Evolutionary conservation across 106 monocot species (phyloP), one percentile per base, ranked within the genome.

Genomic region (Platanthera guangdongensis): DNA sequence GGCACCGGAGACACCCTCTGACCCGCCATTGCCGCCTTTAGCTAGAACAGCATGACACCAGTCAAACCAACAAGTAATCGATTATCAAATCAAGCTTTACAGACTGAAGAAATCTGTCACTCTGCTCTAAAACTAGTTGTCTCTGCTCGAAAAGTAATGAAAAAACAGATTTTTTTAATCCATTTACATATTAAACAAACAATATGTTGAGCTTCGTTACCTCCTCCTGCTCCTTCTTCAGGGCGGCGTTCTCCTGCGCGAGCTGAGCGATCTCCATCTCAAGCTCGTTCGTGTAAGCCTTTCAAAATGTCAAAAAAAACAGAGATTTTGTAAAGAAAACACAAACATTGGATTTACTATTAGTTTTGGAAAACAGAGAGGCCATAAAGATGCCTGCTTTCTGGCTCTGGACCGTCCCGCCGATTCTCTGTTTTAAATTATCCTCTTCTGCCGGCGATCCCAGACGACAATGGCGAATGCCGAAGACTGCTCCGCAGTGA

Each of bases 271-370:
- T 84, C 53, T 82, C 85, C 65, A 72, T 45, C 82, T 93, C 93
- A 51, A 93, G 80, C 81, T 88, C 84, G 59, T 75, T 81, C 0
- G 86, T 90, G 68, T 90, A 86, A 15, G 86, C 88, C 93, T 93
- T 70, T 46, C 5, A 15, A 46, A 46, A 45, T 39, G 7, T 1
- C 0, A 5, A 6, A 39, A 39, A 39, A 63, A 6, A 70, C 11
- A 14, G 39, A 39, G 39, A 39, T 39, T 39, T 39, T 39, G 1
- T 39, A 39, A 39, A 39, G 39, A 70, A 70, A 48, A 70, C 22
- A 8, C 39, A 67, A 30, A 11, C 2, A 11, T 67, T 32, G 39
- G 32, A 39, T 13, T 8, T 30, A 1, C 30, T 9, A 67, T 30
- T 39, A 30, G 67, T 30, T 39, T 9, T 67, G 9, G 4, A 39